Evolutionary conservation across 805 yeast species (phyloP), one percentile per base, ranked within the genome.

Genomic region (Candida pini): DNA sequence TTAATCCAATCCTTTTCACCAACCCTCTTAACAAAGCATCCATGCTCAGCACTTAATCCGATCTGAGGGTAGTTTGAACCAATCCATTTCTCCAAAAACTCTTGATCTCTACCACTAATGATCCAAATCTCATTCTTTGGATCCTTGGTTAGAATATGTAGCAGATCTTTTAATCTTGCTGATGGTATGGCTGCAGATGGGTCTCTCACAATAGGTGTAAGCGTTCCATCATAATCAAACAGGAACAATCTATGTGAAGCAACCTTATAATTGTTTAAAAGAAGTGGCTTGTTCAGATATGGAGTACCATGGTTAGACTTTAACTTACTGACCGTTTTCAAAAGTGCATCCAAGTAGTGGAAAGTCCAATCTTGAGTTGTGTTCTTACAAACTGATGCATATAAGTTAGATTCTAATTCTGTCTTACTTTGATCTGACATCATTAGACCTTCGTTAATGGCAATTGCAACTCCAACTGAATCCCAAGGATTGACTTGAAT

Each of bases 121-220:
- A 92, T 76, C 98, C 98, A 92, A 28, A 92, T 79, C 54, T 78
- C 81, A 61, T 92, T 92, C 40, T 68, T 68, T 6, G 90, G 87
- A 56, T 90, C 97, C 10, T 68, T 66, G 2, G 81, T 68, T 34
- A 92, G 66, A 20, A 67, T 63, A 18, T 71, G 66, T 39, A 92
- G 59, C 9, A 82, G 74, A 7, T 66, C 59, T 35, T 75, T 68
- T 29, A 92, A 66, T 45, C 81, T 70, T 3, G 80, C 78, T 1
- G 95, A 78, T 3, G 99, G 98, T 27, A 92, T 83, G 0, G 98
- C 98, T 0, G 97, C 97, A n/a, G 90, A 87, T 2, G 99, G 99
- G 49, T 92, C 97, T 26, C 78, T 73, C 4, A 92, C 98, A 53
- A 92, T 92, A 10, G 97, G 97, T 0, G 98, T 87, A 47, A 92